Evolutionary conservation across 805 yeast species (phyloP).

Genomic region (Scheffersomyces lignosus): DNA sequence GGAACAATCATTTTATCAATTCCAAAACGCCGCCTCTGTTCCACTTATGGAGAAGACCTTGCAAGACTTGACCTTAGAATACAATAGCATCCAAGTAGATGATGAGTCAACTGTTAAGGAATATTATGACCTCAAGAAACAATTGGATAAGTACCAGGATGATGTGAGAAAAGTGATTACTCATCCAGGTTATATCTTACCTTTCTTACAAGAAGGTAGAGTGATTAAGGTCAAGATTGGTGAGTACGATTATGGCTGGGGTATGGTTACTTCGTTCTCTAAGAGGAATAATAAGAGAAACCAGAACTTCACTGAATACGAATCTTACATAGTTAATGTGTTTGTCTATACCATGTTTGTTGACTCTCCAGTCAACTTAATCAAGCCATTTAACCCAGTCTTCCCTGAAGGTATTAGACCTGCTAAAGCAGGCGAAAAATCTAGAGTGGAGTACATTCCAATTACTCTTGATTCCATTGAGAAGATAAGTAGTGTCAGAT

Average conservation of each 20-base stretch:
- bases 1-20: slow-evolving; percentile 91
- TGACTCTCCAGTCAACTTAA: slow-evolving; percentile 81
- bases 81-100: slow-evolving; percentile 47
- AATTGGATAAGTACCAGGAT: slow-evolving; percentile 64
- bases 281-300: slow-evolving; percentile 69
- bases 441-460: slow-evolving; percentile 78
- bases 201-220: slow-evolving; percentile 88
- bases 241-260: slow-evolving; percentile 90
- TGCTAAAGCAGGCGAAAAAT: slow-evolving; percentile 66
- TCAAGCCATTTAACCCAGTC: slow-evolving; percentile 74
- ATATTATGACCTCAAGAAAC: slow-evolving; percentile 77
- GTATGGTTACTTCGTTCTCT: slow-evolving; percentile 73
- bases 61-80: slow-evolving; percentile 50
- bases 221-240: slow-evolving; percentile 66
- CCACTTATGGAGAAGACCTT: slow-evolving; percentile 77
- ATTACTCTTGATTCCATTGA: slow-evolving; percentile 77
- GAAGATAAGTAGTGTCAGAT: slow-evolving; percentile 75
- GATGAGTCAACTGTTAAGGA: slow-evolving; percentile 76
- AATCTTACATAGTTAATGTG: slow-evolving; percentile 84
- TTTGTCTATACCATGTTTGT: slow-evolving; percentile 74
- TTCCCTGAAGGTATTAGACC: slow-evolving; percentile 90
- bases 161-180: slow-evolving; percentile 82
- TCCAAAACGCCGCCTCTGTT: slow-evolving; percentile 88
- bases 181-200: slow-evolving; percentile 85
- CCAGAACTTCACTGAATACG: slow-evolving; percentile 74